phyloP scores from a whole-genome alignment of 495 filamentous ascomycete species.

The Aspergillus biplanus region DNA sequence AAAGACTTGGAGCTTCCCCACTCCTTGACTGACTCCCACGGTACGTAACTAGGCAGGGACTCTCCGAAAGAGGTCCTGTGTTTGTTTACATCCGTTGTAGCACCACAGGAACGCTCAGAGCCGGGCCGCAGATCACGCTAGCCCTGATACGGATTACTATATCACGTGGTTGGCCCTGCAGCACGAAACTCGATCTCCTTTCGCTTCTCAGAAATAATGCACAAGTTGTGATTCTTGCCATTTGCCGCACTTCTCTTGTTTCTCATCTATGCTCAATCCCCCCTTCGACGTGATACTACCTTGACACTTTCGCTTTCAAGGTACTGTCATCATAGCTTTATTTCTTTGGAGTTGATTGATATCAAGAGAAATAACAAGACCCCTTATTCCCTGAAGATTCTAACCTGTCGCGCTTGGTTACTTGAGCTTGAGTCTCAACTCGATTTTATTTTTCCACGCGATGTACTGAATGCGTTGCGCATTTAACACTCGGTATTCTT shows the following conservation, averaged over 20 bases:
- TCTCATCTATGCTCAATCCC: background rate
- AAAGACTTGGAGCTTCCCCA: constrained; percentile 1
- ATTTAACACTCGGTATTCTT: background rate
- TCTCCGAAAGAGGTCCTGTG: background rate
- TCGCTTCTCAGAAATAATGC: constrained; percentile 9
- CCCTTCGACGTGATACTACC: background rate
- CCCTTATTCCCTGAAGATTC: too few relatives aligned
- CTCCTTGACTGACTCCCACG: constrained; percentile 9
- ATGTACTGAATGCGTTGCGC: background rate
- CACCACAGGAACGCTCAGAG: constrained; percentile 3
- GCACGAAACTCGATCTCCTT: constrained; percentile 30
- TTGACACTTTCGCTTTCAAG: too few relatives aligned
- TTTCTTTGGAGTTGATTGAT: too few relatives aligned
- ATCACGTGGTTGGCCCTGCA: constrained; percentile 33
- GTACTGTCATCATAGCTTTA: too few relatives aligned
- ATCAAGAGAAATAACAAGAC: too few relatives aligned
- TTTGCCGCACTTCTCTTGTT: constrained; percentile 1
- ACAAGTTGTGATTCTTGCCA: constrained; percentile 2
- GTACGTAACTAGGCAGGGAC: background rate
- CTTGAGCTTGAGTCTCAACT: background rate
- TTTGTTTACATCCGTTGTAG: constrained; percentile 40
- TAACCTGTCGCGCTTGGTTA: too few relatives aligned
- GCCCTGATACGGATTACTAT: constrained; percentile 28
- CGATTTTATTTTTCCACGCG: background rate
- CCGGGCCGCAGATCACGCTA: constrained; percentile 38